Evolutionary conservation across 129 eudicot species (phyloP), one percentile per base, ranked within the genome.

Genomic region (Cynara cardunculus): DNA sequence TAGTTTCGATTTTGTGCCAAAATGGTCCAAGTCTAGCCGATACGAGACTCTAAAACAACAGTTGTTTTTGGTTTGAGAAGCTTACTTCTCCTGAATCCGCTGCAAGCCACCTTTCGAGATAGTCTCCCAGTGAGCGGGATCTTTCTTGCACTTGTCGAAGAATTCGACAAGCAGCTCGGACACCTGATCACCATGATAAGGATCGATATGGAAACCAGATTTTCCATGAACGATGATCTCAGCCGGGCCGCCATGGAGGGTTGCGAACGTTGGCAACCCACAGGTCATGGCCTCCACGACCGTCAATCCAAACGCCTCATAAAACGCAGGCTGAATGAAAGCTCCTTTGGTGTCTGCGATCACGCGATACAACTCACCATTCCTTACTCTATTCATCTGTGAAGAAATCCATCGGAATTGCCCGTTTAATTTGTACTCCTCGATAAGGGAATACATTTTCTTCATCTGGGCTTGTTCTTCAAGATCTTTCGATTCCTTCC

Each of bases 261-360:
- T 92, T 1, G 97, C 97, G 72, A 92, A 92, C 12, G 97, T 92
- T 4, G 97, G 97, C 64, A 90, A 69, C 18, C 97, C 97, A 68
- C 94, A 89, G 7, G 97, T 88, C 97, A 92, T 92, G 78, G 94
- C 94, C 86, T 90, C 97, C 0, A 92, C 89, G 18, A 90, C 97
- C 14, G 94, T 92, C 88, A 92, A 76, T 7, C 97, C 97, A 21
- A 91, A 91, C 6, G 97, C 97, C 82, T 91, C 97, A 4, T 91
- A 91, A 28, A 89, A 86, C 6, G 97, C 94, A 46, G 97, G 97
- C 59, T 92, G 94, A 72, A 92, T 91, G 46, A 90, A 92, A 1
- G 81, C 94, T 5, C 97, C 97, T 39, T 28, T 90, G 7, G 94
- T 92, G 83, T 92, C 97, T 11, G 92, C 92, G 69, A 90, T 85